Conservation (phyloP, 208 protist species). For the Acanthamoeba lenticulata region DNA sequence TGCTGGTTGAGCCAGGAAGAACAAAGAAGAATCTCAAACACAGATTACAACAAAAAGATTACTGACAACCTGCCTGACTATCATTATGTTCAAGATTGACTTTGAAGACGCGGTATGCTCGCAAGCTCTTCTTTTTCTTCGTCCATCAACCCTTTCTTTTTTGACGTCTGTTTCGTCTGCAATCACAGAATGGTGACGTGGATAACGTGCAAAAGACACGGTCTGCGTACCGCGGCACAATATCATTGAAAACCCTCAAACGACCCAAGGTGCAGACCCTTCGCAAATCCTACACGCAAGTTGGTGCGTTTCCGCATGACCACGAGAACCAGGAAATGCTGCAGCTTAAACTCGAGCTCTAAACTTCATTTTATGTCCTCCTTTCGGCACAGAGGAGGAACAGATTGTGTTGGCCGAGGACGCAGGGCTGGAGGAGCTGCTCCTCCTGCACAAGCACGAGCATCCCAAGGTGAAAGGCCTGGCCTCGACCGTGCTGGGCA, state of each 20-base stretch:
- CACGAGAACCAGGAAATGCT: neutral
- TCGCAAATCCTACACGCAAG: neutral
- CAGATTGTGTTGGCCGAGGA: conserved; percentile 6
- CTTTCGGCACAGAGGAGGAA: neutral
- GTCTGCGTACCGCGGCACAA: neutral
- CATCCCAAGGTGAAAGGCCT: conserved; percentile 24
- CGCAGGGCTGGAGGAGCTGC: conserved; percentile 21
- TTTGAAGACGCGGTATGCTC: neutral
- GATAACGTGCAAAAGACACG: neutral
- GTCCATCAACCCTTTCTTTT: no score
- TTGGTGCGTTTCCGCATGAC: neutral
- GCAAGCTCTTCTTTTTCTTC: neutral
- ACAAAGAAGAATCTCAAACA: no score
- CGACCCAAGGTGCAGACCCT: neutral
- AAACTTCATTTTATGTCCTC: neutral
- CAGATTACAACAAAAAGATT: no score
- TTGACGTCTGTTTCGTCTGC: no score
- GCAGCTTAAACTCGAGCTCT: neutral
- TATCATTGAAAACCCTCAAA: neutral
- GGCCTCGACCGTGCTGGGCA: neutral
- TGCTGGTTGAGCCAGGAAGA: no score
- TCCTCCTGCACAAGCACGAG: neutral
- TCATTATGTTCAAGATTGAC: neutral
- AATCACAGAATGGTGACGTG: neutral
- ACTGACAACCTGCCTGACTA: neutral